phyloP scores from a whole-genome alignment of 2,329 filamentous ascomycete genomes.

The Penicillium sp. region DNA sequence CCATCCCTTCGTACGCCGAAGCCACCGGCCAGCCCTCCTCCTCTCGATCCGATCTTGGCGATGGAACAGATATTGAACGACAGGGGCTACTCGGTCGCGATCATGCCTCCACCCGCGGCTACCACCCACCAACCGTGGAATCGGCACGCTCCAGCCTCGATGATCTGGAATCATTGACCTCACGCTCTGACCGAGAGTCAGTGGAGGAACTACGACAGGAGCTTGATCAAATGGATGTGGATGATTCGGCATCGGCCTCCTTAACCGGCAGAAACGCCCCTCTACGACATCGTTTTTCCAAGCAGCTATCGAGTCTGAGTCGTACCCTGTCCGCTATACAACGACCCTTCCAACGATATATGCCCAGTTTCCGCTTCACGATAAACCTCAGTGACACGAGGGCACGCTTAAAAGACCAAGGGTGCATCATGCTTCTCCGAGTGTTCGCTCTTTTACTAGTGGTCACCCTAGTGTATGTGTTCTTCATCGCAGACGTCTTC shows the following conservation, averaged over 20 bases:
- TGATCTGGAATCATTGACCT: constrained; percentile 54
- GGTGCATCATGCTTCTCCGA: constrained; percentile 68
- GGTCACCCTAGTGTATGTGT: constrained; percentile 72
- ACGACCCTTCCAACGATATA: constrained; percentile 49
- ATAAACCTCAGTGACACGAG: constrained; percentile 38
- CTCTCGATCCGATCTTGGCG: constrained; percentile 31
- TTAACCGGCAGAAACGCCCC: constrained; percentile 34
- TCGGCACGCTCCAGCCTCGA: constrained; percentile 67
- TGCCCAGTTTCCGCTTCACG: constrained; percentile 42
- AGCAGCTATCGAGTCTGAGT: constrained; percentile 56
- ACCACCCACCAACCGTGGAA: constrained; percentile 79
- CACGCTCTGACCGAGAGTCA: constrained; percentile 53
- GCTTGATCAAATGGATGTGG: constrained; percentile 85
- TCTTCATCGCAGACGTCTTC: constrained; percentile 84
- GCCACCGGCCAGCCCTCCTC: constrained; percentile 45
- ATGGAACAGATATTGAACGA: constrained; percentile 44
- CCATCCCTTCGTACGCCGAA: constrained; percentile 83
- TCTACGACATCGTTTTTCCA: constrained; percentile 53
- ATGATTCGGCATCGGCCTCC: constrained; percentile 56
- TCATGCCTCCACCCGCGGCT: constrained; percentile 50
- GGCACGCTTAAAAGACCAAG: constrained; percentile 46
- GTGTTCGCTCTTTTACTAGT: constrained; percentile 73
- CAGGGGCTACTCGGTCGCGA: constrained; percentile 42
- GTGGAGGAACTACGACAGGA: constrained; percentile 69
- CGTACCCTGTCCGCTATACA: constrained; percentile 58